Evolutionary conservation across 2,329 filamentous ascomycete species (phyloP), one percentile per base, ranked within the genome.

Genomic region (Penicillium oxalicum): DNA sequence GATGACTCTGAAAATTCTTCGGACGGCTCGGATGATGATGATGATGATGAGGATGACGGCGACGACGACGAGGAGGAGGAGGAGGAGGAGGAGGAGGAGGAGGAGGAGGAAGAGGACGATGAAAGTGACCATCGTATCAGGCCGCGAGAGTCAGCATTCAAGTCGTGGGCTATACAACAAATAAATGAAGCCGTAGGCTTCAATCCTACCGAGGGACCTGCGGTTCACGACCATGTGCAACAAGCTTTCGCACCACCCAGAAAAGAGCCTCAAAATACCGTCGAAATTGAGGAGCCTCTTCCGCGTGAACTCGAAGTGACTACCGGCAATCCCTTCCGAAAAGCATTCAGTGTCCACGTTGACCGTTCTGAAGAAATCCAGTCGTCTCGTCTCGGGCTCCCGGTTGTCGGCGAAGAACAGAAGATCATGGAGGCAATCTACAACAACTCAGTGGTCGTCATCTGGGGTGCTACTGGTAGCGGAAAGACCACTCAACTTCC

Each of bases 401-500:
- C 93, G 0, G 88, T 98, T 1, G 89, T 97, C 1, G 88, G 88
- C 1, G 91, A 97, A 67, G 93, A 98, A 68, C 93, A 98, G 65
- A 90, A 86, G 61, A 91, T 98, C 28, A 97, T 98, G 91, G 93
- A 98, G 70, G 90, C 91, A 1, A 89, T 98, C 42, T 86, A 96
- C 69, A 91, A 91, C 64, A 87, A 96, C 65, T 81, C 91, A 45
- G 83, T 89, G 3, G 87, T 96, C 1, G 86, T 98, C 9, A 82
- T 98, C 6, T 96, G 91, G 72, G 93, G 93, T 69, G 86, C 90
- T 11, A 98, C 94, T 32, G 93, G 93, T 69, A 96, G 90, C 54
- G 93, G 93, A 66, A 98, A 98, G 70, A 98, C 94, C 0, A 98
- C 93, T 0, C 93, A 98, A 68, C 81, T 98, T 7, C 94, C 94